Evolutionary conservation across 2,329 filamentous ascomycete species (phyloP).

Genomic region (Sclerotinia nivalis): DNA sequence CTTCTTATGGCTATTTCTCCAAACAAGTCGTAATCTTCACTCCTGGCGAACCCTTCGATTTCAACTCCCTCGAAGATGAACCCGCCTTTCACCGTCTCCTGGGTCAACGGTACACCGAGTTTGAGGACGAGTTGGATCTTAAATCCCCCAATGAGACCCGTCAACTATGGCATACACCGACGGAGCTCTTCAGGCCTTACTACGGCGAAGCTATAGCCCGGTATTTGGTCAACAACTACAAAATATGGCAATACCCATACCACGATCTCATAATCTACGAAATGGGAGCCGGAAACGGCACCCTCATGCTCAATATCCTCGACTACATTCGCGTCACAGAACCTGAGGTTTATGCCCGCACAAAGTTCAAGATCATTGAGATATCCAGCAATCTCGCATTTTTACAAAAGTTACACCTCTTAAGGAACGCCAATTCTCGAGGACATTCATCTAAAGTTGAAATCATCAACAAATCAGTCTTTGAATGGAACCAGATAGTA

Average conservation of each 20-base stretch:
- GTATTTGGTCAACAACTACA: slow-evolving; percentile 94
- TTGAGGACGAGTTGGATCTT: slow-evolving; percentile 84
- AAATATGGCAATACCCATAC: slow-evolving; percentile 89
- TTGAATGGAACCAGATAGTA: slow-evolving; percentile 89
- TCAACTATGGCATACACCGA: slow-evolving; percentile 97
- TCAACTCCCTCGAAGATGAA: slow-evolving; percentile 78
- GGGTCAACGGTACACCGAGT: slow-evolving; percentile 78
- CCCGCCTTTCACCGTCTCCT: slow-evolving; percentile 78
- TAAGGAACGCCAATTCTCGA: slow-evolving; percentile 63
- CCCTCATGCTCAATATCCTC: slow-evolving; percentile 95
- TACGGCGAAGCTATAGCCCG: slow-evolving; percentile 98
- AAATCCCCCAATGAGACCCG: slow-evolving; percentile 67
- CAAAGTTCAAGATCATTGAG: slow-evolving; percentile 93
- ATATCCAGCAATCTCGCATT: slow-evolving; percentile 81
- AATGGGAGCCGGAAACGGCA: slow-evolving; percentile 96
- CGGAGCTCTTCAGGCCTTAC: slow-evolving; percentile 92
- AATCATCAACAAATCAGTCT: slow-evolving; percentile 92
- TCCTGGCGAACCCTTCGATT: slow-evolving; percentile 88
- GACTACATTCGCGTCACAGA: slow-evolving; percentile 92
- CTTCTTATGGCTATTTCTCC: slow-evolving; percentile 92
- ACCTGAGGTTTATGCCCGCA: slow-evolving; percentile 89
- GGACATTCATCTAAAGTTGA: slow-evolving; percentile 85
- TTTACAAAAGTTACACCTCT: slow-evolving; percentile 72
- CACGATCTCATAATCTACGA: slow-evolving; percentile 98
- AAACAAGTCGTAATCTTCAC: slow-evolving; percentile 96